phyloP scores from a whole-genome alignment of 1,139 yeast genomes.

The Entelexis sorbosivorans region DNA sequence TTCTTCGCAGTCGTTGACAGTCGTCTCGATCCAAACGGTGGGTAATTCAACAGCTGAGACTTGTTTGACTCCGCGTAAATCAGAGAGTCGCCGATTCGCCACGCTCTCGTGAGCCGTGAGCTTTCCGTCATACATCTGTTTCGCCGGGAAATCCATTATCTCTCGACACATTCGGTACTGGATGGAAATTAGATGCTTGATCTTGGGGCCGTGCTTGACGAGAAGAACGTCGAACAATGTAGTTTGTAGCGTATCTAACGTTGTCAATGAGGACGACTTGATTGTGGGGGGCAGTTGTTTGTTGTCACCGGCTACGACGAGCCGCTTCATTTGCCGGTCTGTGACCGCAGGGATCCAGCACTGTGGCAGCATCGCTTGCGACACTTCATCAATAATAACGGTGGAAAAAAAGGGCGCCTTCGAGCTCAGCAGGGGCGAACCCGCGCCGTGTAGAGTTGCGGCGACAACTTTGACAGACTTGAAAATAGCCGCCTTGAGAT shows the following conservation, averaged over 20 bases:
- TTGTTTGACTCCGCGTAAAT: neutral
- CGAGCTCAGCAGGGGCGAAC: too few species aligned
- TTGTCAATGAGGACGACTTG: neutral
- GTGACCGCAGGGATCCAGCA: neutral
- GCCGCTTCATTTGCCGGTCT: neutral
- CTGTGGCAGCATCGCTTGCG: neutral
- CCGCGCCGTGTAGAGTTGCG: slow-evolving; percentile 29
- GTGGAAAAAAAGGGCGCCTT: neutral
- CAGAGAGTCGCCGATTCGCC: neutral
- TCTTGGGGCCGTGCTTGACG: neutral
- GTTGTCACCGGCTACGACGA: neutral
- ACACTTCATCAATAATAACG: neutral
- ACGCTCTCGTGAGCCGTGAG: neutral
- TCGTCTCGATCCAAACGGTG: neutral
- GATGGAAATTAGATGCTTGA: neutral
- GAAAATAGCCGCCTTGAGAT: too few species aligned
- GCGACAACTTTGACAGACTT: slow-evolving; percentile 34
- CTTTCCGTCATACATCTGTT: neutral
- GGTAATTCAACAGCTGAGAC: neutral
- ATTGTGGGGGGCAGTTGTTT: neutral
- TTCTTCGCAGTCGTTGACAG: neutral
- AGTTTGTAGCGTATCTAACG: neutral
- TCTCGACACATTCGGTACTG: neutral
- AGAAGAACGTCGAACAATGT: neutral
- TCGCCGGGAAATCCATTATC: neutral